Evolutionary conservation across 192 early-diverging fungal genomes (phyloP).

Genomic region (Coemansia sp.): DNA sequence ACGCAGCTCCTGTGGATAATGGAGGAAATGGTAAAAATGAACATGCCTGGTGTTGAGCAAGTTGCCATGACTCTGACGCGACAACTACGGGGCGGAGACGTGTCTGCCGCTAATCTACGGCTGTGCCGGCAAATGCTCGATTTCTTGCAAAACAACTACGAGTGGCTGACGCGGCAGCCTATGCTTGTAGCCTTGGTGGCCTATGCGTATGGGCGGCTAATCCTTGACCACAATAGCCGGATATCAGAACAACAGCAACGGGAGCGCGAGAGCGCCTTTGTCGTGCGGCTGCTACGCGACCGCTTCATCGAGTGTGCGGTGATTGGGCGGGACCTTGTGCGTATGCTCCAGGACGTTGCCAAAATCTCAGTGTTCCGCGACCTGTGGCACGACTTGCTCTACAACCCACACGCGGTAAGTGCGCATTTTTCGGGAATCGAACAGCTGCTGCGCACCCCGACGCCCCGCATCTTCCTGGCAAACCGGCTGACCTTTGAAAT

Average conservation of each 20-base stretch:
- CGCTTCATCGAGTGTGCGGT: conserved; percentile 60
- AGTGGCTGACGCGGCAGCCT: conserved; percentile 19
- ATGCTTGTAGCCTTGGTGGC: conserved; percentile 43
- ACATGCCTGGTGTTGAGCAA: conserved; percentile 55
- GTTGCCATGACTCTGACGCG: conserved; percentile 57
- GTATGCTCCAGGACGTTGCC: conserved; percentile 64
- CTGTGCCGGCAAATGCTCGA: conserved; percentile 54
- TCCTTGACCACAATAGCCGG: conserved; percentile 57
- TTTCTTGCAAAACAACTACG: conserved; percentile 53
- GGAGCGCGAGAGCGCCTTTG: conserved; percentile 55
- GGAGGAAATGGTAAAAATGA: conserved; percentile 56
- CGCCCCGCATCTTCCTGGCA: conserved; percentile 61
- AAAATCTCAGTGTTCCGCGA: conserved; percentile 55
- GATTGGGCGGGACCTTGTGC: conserved; percentile 68
- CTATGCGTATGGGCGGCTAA: conserved; percentile 56
- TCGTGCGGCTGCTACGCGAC: conserved; percentile 56
- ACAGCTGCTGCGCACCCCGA: conserved; percentile 60
- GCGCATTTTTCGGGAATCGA: conserved; percentile 61
- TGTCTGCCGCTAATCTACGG: conserved; percentile 46
- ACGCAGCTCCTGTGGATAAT: conserved; percentile 64
- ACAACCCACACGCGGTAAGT: conserved; percentile 56
- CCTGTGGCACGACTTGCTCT: conserved; percentile 61
- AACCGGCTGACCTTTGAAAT: conserved; percentile 67
- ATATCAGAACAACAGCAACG: conserved; percentile 34
- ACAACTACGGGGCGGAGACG: conserved; percentile 66